A percentile compares a stretch with the other conserved stretches of the same genome.
Conservation (phyloP, 2,329 filamentous ascomycete genomes). For the Lecanosticta acicola region DNA sequence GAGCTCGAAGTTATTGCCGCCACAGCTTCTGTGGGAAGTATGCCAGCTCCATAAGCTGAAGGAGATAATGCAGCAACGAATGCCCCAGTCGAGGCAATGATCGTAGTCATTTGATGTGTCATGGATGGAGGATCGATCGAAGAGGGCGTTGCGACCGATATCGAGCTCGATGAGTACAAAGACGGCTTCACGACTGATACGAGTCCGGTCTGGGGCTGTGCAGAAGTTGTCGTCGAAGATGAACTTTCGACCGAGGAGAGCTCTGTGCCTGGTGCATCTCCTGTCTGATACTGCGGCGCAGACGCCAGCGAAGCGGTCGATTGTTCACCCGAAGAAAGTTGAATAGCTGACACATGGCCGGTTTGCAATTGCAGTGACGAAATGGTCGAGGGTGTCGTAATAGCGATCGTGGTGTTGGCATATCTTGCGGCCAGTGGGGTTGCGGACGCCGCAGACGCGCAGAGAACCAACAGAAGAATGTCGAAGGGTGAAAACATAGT, state of each 20-base stretch:
- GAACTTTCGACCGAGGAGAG: too few species aligned
- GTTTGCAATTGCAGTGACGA: neutral
- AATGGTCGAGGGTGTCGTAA: constrained; percentile 1
- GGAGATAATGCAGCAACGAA: neutral
- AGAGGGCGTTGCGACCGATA: neutral
- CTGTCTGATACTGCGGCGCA: too few species aligned
- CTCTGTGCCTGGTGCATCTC: too few species aligned
- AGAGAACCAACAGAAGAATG: constrained; percentile 14
- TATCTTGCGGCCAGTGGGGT: constrained; percentile 15
- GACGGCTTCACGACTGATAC: neutral
- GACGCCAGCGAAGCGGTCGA: constrained; percentile 2
- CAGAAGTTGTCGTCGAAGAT: neutral
- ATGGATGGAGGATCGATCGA: neutral
- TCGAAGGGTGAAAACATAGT: constrained; percentile 10
- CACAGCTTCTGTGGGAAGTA: neutral
- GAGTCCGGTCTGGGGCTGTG: neutral
- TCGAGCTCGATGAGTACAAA: neutral
- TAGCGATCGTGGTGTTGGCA: constrained; percentile 8
- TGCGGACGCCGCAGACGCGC: constrained; percentile 3
- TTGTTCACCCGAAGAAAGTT: neutral
- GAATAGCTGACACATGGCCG: neutral
- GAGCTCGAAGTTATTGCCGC: neutral
- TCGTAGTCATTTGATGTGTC: neutral
- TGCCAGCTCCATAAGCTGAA: neutral
- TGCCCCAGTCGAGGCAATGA: neutral